Conservation (phyloP, 805 yeast species). For the Candida incommunis region DNA sequence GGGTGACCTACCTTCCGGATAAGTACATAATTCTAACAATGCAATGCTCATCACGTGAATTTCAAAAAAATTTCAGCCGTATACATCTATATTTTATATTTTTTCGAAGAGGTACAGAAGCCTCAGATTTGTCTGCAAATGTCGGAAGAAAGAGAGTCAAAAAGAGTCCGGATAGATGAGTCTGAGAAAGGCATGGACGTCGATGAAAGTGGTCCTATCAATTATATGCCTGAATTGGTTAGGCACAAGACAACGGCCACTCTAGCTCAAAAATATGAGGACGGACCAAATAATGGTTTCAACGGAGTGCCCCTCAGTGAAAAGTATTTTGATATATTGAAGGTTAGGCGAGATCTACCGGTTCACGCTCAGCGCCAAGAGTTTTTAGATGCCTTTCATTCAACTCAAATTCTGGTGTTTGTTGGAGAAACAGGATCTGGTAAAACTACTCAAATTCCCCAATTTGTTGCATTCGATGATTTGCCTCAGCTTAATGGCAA, state of each 20-base stretch:
- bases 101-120: too few relatives aligned
- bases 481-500: slow-evolving; percentile 75
- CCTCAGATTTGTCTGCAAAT: too few relatives aligned
- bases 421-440: slow-evolving; percentile 99
- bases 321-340: slow-evolving; percentile 65
- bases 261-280: slow-evolving; percentile 22
- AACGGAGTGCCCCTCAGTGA: slow-evolving; percentile 50
- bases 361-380: slow-evolving; percentile 89
- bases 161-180: neutral
- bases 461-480: slow-evolving; percentile 84
- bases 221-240: slow-evolving; percentile 5
- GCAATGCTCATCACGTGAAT: too few relatives aligned
- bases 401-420: slow-evolving; percentile 88
- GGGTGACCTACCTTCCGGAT: too few relatives aligned
- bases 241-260: slow-evolving; percentile 21
- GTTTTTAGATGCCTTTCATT: slow-evolving; percentile 70
- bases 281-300: slow-evolving; percentile 58
- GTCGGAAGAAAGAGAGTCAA: neutral
- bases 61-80: too few relatives aligned
- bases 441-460: slow-evolving; percentile 97
- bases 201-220: neutral
- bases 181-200: neutral
- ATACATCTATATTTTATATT: too few relatives aligned
- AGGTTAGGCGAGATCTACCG: slow-evolving; percentile 72
- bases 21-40: too few relatives aligned